Evolutionary conservation across 345 rosid genomes (phyloP).

Genomic region (Excoecaria cochinchinensis): DNA sequence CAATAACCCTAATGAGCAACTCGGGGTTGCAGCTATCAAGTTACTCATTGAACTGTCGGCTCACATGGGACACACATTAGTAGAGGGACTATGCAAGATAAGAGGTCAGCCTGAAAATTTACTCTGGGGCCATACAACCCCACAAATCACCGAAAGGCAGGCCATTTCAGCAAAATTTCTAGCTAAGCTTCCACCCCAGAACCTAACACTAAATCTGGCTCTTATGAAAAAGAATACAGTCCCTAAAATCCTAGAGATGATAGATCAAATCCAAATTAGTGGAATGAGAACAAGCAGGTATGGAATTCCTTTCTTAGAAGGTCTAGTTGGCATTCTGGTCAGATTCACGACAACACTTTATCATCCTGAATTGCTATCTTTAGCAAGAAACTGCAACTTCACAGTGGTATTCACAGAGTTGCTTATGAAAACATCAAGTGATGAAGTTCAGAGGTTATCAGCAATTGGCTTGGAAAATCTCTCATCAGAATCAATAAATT

Average conservation of each 20-base stretch:
- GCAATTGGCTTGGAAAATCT: conserved; percentile 81
- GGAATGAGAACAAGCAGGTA: conserved; percentile 67
- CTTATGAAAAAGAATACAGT: conserved; percentile 49
- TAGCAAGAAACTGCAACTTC: conserved; percentile 67
- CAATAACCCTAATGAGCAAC: conserved; percentile 68
- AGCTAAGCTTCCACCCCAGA: conserved; percentile 79
- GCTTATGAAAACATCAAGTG: conserved; percentile 68
- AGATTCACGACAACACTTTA: conserved; percentile 83
- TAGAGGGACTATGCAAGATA: conserved; percentile 72
- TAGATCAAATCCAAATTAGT: conserved; percentile 50
- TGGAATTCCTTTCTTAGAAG: conserved; percentile 67
- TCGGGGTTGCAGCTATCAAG: conserved; percentile 64
- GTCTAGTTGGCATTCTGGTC: conserved; percentile 75
- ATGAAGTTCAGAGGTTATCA: conserved; percentile 79
- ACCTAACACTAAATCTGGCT: conserved; percentile 71
- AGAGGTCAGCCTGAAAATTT: conserved; percentile 75
- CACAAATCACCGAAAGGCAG: conserved; percentile 62
- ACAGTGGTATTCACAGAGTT: conserved; percentile 66
- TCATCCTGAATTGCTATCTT: conserved; percentile 58
- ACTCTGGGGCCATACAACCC: conserved; percentile 41
- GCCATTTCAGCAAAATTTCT: conserved; percentile 73
- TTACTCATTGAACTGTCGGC: conserved; percentile 63
- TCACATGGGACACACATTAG: conserved; percentile 60
- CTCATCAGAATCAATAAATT: conserved; percentile 57
- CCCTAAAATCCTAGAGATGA: conserved; percentile 51